Base-by-base conservation (phyloP, 768 basidiomycete species). In the Podaxis sp. region DNA sequence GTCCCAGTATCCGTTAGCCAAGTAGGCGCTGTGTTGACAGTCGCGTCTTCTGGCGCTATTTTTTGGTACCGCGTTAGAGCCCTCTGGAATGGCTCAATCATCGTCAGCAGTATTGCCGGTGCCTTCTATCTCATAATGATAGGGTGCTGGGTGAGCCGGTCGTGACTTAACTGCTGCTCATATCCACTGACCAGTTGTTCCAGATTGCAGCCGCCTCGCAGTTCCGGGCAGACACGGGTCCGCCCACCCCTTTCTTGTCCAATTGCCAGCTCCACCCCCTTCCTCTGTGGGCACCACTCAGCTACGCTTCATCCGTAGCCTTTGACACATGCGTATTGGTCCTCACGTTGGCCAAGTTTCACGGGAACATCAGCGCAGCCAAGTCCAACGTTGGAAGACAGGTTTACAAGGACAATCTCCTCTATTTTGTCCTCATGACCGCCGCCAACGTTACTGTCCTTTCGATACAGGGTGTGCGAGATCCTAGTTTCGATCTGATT, bases 241-340 rank as follows among this genome's bases (percentile, higher is more conserved):
- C 57, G 11, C 47, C 47, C 18, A 40, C 48, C 1, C 48, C 57
- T 5, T 50, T 58, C 32, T 27, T 58, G 36, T 58, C 48, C 18
- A 58, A 58, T 27, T 58, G 57, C 36, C 32, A 25, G 36, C 36
- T 58, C n/a, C 57, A 50, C 32, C 47, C 47, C 1, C 35, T 50
- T 10, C 48, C 36, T 27, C 36, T 35, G 1, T 58, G 57, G 57
- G 46, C 57, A 25, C 57, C 57, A 16, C 50, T 58, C n/a, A 58
- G 57, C 57, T 58, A 50, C 18, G 57, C 57, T 38, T 58, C 57
- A 28, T 58, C 57, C 32, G 57, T 58, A 27, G 57, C 57, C 11
- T 58, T 50, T 25, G 57, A 50, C 25, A 50, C 57, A 16, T 58
- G 57, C 10, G 57, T 58, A 18, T 25, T 58, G 5, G 23, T 58